Evolutionary conservation across 2,329 filamentous ascomycete species (phyloP).

Genomic region (Cordyceps cicadae): DNA sequence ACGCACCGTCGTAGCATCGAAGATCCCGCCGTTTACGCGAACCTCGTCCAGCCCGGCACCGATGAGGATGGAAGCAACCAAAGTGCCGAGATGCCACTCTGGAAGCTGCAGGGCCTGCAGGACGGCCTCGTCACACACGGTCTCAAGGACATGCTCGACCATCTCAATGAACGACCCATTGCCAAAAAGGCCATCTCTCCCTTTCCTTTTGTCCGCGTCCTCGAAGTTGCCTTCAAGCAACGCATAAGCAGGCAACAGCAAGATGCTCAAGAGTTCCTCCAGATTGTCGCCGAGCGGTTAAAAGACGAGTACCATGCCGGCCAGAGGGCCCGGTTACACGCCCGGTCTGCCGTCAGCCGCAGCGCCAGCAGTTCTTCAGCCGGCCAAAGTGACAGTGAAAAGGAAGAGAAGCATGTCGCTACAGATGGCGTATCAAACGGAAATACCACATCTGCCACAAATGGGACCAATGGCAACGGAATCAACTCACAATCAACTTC

Average conservation of each 20-base stretch:
- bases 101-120: constrained; percentile 63
- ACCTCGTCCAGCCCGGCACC: constrained; percentile 40
- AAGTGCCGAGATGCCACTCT: constrained; percentile 38
- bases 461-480: constrained; percentile 7
- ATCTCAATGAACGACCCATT: constrained; percentile 85
- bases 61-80: constrained; percentile 20
- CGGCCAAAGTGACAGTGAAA: constrained; percentile 16
- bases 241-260: constrained; percentile 92
- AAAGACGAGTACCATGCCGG: constrained; percentile 93
- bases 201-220: constrained; percentile 68
- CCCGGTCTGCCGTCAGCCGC: constrained; percentile 26
- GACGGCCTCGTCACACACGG: constrained; percentile 75
- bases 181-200: constrained; percentile 91
- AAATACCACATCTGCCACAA: neutral
- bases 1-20: constrained; percentile 77
- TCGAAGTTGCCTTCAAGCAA: constrained; percentile 82
- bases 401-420: constrained; percentile 6
- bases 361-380: neutral
- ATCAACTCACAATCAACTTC: constrained; percentile 2
- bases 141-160: constrained; percentile 86
- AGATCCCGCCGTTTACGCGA: constrained; percentile 64
- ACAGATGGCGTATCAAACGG: neutral
- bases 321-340: constrained; percentile 58
- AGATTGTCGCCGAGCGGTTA: constrained; percentile 84
- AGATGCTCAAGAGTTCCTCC: constrained; percentile 94